Percentiles rank a stretch among this genome's conserved stretches.
These are phyloP conservation scores for Spathaspora hagerdaliae DNA, from an alignment of 805 yeast species.

Conservation along the genomic window DNA sequence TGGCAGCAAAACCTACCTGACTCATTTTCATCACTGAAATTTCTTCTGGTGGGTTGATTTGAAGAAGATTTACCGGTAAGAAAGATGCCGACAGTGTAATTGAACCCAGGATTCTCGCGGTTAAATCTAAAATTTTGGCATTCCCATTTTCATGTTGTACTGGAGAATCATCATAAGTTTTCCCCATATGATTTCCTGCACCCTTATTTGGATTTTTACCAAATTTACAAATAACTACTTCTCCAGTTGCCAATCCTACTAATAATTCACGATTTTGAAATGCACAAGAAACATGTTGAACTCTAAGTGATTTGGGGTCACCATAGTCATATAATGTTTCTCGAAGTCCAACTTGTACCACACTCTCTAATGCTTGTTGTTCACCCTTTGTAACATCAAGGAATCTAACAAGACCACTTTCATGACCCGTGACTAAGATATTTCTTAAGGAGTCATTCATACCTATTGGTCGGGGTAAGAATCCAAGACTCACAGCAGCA, in stretches of 20 bases:
- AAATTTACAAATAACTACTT: slow-evolving; percentile 70
- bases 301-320: slow-evolving; percentile 35
- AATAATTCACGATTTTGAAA: slow-evolving; percentile 74
- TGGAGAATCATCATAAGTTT: slow-evolving; percentile 25
- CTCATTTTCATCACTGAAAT: slow-evolving; percentile 66
- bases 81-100: slow-evolving; percentile 28
- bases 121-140: slow-evolving; percentile 45
- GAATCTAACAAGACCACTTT: slow-evolving; percentile 75
- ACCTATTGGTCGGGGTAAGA: slow-evolving; percentile 29
- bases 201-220: slow-evolving; percentile 32
- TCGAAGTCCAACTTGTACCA: slow-evolving; percentile 29
- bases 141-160: slow-evolving; percentile 30
- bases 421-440: slow-evolving; percentile 77
- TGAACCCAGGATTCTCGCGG: slow-evolving; percentile 47
- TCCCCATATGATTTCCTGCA: slow-evolving; percentile 7
- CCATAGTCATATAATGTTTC: slow-evolving; percentile 26
- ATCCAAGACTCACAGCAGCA: slow-evolving; percentile 47
- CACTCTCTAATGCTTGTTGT: slow-evolving; percentile 25
- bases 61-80: slow-evolving; percentile 29
- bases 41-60: slow-evolving; percentile 30
- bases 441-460: slow-evolving; percentile 39
- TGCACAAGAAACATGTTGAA: slow-evolving; percentile 66
- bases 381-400: slow-evolving; percentile 84
- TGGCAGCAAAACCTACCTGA: slow-evolving; percentile 77
- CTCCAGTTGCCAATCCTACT: slow-evolving; percentile 64